A percentile compares a stretch with the other conserved stretches of the same genome.
These are phyloP conservation scores for Kodamaea arcana DNA, from an alignment of 1,139 yeast species.

Conservation along the genomic window DNA sequence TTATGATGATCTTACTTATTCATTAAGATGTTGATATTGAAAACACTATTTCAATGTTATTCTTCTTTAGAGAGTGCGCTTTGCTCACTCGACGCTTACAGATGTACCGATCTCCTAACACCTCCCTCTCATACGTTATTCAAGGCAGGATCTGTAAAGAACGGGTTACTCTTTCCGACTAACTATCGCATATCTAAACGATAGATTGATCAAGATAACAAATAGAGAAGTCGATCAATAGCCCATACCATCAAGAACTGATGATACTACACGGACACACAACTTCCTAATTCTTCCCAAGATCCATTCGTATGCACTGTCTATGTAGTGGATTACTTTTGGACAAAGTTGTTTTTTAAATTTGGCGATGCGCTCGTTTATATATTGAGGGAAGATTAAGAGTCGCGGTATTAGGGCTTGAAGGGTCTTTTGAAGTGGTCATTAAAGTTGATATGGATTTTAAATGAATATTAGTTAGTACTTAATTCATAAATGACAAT, in stretches of 20 bases:
- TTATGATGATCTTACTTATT: too few relatives aligned
- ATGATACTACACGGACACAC: constrained; percentile 21
- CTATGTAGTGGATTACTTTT: constrained; percentile 51
- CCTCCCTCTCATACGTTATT: constrained; percentile 49
- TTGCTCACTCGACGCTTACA: neutral
- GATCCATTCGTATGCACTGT: constrained; percentile 42
- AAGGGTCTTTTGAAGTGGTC: too few relatives aligned
- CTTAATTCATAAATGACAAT: too few relatives aligned
- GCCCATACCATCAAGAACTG: constrained; percentile 25
- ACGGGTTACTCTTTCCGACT: constrained; percentile 45
- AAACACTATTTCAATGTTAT: too few relatives aligned
- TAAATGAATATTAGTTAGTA: too few relatives aligned
- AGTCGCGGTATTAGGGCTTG: too few relatives aligned
- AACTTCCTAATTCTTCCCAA: constrained; percentile 11
- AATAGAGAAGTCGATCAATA: constrained; percentile 6
- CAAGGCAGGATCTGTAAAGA: constrained; percentile 52
- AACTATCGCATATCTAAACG: constrained; percentile 39
- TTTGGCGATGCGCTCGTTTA: neutral
- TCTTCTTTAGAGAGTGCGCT: too few relatives aligned
- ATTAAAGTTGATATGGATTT: too few relatives aligned
- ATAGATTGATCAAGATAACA: constrained; percentile 13
- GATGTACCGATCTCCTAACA: constrained; percentile 49
- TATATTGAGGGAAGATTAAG: too few relatives aligned
- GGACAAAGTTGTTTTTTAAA: constrained; percentile 10
- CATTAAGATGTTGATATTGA: too few relatives aligned